Evolutionary conservation across 2,329 filamentous ascomycete genomes (phyloP).

Genomic region (Ustilaginoidea virens): DNA sequence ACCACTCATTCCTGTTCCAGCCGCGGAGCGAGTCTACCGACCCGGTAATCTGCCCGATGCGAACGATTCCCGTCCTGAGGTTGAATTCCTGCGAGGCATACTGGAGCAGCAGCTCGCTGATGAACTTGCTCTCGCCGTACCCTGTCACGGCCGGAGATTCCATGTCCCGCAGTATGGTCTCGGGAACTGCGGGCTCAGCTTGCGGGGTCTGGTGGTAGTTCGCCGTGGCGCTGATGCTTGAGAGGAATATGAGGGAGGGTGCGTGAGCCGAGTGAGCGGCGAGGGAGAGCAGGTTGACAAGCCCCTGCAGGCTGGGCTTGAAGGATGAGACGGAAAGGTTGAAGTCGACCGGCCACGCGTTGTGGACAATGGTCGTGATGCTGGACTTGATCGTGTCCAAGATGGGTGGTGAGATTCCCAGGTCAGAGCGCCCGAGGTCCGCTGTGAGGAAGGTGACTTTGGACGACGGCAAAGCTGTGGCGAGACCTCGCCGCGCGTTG

Average conservation of each 20-base stretch:
- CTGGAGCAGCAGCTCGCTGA: slow-evolving; percentile 3
- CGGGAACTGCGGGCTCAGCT: background rate
- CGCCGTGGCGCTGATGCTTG: slow-evolving; percentile 3
- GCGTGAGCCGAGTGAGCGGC: background rate
- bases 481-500: slow-evolving; percentile 1
- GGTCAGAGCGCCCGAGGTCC: background rate
- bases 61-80: slow-evolving; percentile 1
- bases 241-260: slow-evolving; percentile 4
- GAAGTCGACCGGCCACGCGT: slow-evolving; percentile 6
- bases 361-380: slow-evolving; percentile 4
- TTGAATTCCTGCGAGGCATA: slow-evolving; percentile 1
- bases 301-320: slow-evolving; percentile 1
- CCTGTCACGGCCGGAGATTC: slow-evolving; percentile 1
- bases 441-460: slow-evolving; percentile 3
- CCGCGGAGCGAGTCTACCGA: slow-evolving; percentile 1
- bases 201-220: background rate
- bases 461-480: background rate
- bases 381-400: background rate
- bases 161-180: slow-evolving; percentile 1
- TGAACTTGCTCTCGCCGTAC: slow-evolving; percentile 5
- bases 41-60: slow-evolving; percentile 4
- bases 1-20: slow-evolving; percentile 5
- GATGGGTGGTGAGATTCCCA: background rate
- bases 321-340: slow-evolving; percentile 3
- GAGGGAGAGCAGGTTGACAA: slow-evolving; percentile 4